Conservation (phyloP, 148 eudicot genomes). For the Fagopyrum tataricum region DNA sequence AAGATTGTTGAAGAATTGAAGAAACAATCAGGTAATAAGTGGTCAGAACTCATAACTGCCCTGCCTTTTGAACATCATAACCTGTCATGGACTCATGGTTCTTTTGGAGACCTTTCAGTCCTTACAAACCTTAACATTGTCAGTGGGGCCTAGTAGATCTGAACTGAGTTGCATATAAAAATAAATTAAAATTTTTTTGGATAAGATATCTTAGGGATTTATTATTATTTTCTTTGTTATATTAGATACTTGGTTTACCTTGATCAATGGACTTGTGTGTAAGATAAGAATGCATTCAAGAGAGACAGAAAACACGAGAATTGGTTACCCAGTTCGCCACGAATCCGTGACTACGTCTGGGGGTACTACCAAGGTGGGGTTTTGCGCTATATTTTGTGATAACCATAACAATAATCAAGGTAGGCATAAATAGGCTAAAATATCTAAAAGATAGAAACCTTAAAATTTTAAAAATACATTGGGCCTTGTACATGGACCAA, state of each 20-base stretch:
- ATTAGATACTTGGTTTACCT: background rate
- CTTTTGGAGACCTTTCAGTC: background rate
- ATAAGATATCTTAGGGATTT: background rate
- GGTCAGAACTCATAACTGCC: background rate
- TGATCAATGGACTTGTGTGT: background rate
- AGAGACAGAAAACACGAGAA: too few relatives aligned
- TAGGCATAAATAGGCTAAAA: too few relatives aligned
- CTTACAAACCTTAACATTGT: background rate
- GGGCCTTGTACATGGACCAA: too few relatives aligned
- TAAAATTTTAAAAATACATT: too few relatives aligned
- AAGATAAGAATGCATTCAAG: too few relatives aligned
- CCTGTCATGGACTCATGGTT: slow-evolving; percentile 4
- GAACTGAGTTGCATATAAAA: background rate
- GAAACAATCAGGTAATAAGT: slow-evolving; percentile 64
- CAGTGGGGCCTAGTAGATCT: background rate
- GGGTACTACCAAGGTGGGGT: too few relatives aligned
- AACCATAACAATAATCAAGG: too few relatives aligned
- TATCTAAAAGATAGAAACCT: too few relatives aligned
- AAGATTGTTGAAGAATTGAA: slow-evolving; percentile 92
- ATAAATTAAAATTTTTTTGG: background rate
- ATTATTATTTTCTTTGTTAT: background rate
- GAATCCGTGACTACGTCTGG: too few relatives aligned
- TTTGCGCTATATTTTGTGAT: too few relatives aligned
- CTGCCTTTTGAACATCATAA: background rate
- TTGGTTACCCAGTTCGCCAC: too few relatives aligned